Conservation (phyloP, 2,329 filamentous ascomycete species). For the Colletotrichum endophyticum region DNA sequence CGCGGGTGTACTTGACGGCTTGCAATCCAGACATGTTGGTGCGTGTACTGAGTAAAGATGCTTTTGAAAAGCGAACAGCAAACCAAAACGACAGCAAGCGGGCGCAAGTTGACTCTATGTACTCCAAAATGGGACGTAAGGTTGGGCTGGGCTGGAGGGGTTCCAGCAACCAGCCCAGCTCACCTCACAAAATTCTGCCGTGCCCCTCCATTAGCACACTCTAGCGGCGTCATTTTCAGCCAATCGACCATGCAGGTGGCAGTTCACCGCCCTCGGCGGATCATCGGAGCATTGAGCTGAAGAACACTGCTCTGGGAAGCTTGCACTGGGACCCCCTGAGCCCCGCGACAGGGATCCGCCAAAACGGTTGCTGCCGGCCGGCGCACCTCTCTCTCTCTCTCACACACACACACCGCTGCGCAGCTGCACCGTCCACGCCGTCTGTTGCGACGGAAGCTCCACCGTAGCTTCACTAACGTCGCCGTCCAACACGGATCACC, state of each 20-base stretch:
- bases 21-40: conserved; percentile 64
- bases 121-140: not conserved
- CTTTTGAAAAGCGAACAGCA: not conserved
- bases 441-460: not conserved
- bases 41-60: not conserved
- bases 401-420: not conserved
- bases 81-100: conserved; percentile 21
- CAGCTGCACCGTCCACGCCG: not conserved
- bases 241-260: not conserved
- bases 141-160: not conserved
- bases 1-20: conserved; percentile 78
- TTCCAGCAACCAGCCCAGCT: not conserved
- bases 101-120: not conserved
- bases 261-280: conserved; percentile 6
- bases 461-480: not conserved
- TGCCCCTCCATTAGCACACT: conserved; percentile 20
- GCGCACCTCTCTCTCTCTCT: not conserved
- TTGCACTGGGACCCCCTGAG: not conserved
- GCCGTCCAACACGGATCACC: not conserved
- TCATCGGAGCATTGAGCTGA: not conserved
- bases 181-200: conserved; percentile 26
- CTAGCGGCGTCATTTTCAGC: not conserved
- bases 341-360: not conserved
- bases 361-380: not conserved
- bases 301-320: not conserved